Conservation (phyloP, 495 filamentous ascomycete species). For the Daldinia decipiens region DNA sequence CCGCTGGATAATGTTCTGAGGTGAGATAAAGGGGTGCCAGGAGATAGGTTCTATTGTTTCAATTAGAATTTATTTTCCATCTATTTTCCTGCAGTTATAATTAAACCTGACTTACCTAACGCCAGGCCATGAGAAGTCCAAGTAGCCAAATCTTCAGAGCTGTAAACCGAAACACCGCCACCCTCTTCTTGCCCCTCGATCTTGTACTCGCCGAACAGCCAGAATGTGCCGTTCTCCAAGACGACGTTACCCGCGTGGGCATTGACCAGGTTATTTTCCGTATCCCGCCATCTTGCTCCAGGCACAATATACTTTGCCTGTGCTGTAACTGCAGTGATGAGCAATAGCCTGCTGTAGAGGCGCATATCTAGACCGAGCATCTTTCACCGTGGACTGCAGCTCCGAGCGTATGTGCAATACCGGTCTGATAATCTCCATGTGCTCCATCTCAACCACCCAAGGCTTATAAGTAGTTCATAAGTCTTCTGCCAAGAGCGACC, state of each 20-base stretch:
- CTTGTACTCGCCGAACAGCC: conserved; percentile 60
- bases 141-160: conserved; percentile 54
- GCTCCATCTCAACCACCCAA: neutral
- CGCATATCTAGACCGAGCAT: conserved; percentile 31
- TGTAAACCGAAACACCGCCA: conserved; percentile 56
- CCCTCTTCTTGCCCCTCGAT: conserved; percentile 54
- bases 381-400: neutral
- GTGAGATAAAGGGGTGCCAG: conserved; percentile 51
- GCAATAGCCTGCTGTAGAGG: conserved; percentile 22
- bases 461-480: conserved; percentile 32
- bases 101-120: conserved; percentile 41
- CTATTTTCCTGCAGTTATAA: neutral
- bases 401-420: conserved; percentile 1
- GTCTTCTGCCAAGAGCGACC: conserved; percentile 24
- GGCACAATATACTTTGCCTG: conserved; percentile 58
- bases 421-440: conserved; percentile 11
- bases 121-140: conserved; percentile 56
- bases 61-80: conserved; percentile 13
- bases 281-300: conserved; percentile 57
- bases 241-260: conserved; percentile 56
- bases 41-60: conserved; percentile 46
- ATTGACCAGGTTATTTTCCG: conserved; percentile 54
- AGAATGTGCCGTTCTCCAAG: conserved; percentile 53
- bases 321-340: conserved; percentile 25
- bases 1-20: conserved; percentile 55